phyloP scores from a whole-genome alignment of 2,329 filamentous ascomycete genomes.

The Ophiocordyceps unilateralis region DNA sequence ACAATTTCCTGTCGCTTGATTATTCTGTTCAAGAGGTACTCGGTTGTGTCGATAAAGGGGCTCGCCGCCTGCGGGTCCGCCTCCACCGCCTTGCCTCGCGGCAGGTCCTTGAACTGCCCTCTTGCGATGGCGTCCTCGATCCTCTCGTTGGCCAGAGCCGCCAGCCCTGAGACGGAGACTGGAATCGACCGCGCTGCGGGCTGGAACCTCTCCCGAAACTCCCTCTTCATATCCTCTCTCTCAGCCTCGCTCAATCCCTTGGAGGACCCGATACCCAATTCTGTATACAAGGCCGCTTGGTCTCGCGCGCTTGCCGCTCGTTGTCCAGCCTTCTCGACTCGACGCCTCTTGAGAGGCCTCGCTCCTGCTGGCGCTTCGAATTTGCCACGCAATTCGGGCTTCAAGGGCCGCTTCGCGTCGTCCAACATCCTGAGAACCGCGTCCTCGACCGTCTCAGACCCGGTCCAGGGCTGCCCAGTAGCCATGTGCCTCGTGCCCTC shows the following conservation, averaged over 20 bases:
- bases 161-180: slow-evolving; percentile 59
- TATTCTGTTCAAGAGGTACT: slow-evolving; percentile 98
- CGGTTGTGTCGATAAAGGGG: slow-evolving; percentile 87
- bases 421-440: slow-evolving; percentile 70
- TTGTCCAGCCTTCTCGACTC: slow-evolving; percentile 23
- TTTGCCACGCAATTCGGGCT: slow-evolving; percentile 27
- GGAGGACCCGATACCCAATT: slow-evolving; percentile 26
- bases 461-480: slow-evolving; percentile 56
- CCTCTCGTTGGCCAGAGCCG: slow-evolving; percentile 70
- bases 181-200: slow-evolving; percentile 58
- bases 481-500: slow-evolving; percentile 53
- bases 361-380: slow-evolving; percentile 31
- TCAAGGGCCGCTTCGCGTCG: slow-evolving; percentile 58
- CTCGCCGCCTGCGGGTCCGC: slow-evolving; percentile 68
- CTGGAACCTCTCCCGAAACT: slow-evolving; percentile 67
- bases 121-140: slow-evolving; percentile 90
- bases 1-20: slow-evolving; percentile 92
- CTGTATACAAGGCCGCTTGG: slow-evolving; percentile 33
- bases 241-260: slow-evolving; percentile 51
- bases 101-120: slow-evolving; percentile 75
- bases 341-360: slow-evolving; percentile 26
- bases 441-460: slow-evolving; percentile 57
- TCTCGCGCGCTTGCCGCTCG: slow-evolving; percentile 39
- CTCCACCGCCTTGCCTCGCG: slow-evolving; percentile 62
- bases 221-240: slow-evolving; percentile 49